Percentiles rank a stretch among this genome's conserved stretches.
These are phyloP conservation scores for Pisolithus thermaeus DNA, from an alignment of 1,284 basidiomycete species.

Conservation along the genomic window DNA sequence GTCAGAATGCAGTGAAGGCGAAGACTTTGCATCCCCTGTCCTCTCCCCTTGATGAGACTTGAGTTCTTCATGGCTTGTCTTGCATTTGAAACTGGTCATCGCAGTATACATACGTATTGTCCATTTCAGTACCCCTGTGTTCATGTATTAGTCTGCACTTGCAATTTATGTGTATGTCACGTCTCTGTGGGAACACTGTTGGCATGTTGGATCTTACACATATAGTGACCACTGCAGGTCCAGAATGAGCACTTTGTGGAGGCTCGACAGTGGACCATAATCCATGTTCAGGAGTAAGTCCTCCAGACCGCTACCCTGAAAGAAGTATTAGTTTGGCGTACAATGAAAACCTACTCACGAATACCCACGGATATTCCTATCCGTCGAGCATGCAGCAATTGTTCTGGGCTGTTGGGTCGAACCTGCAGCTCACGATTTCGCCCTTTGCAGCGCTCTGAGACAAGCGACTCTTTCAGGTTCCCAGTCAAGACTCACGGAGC, in stretches of 20 bases:
- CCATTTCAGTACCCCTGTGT: too few species aligned
- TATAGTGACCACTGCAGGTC: conserved; percentile 79
- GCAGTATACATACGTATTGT: too few species aligned
- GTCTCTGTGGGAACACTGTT: too few species aligned
- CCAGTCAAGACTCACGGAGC: conserved; percentile 45
- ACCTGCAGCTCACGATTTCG: conserved; percentile 74
- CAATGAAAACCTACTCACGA: background rate
- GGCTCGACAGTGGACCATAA: conserved; percentile 68
- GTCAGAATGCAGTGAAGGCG: too few species aligned
- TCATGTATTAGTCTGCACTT: too few species aligned
- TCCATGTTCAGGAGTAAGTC: conserved; percentile 80
- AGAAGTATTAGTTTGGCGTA: conserved; percentile 2
- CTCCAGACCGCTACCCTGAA: conserved; percentile 60
- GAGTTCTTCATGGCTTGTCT: too few species aligned
- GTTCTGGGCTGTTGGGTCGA: conserved; percentile 77
- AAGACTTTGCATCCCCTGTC: too few species aligned
- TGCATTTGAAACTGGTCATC: too few species aligned
- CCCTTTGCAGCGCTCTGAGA: conserved; percentile 36
- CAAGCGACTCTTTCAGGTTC: background rate
- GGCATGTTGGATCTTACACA: too few species aligned
- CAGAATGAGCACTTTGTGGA: conserved; percentile 74
- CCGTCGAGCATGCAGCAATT: conserved; percentile 79
- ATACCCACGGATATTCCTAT: conserved; percentile 69
- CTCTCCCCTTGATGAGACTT: too few species aligned
- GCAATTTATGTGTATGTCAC: too few species aligned